A percentile compares a stretch with the other conserved stretches of the same genome.
Evolutionary conservation across 1,284 basidiomycete genomes (phyloP).

Genomic region (Boletus semigastroideus): DNA sequence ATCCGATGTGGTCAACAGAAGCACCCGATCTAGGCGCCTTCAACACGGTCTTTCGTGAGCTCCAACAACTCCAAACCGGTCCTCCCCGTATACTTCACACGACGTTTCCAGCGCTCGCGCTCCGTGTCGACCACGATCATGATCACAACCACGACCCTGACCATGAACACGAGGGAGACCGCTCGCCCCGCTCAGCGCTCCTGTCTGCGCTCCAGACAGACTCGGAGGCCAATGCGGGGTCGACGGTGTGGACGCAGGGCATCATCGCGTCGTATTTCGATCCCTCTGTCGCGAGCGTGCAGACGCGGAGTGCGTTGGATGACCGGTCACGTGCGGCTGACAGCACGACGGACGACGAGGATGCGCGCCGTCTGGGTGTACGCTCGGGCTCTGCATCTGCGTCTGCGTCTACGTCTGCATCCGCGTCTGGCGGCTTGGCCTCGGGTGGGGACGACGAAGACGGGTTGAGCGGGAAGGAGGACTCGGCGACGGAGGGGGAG

Average conservation of each 20-base stretch:
- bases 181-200: conserved; percentile 27
- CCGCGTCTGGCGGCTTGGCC: no score
- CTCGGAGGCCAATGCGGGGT: conserved; percentile 45
- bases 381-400: no score
- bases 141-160: conserved; percentile 7
- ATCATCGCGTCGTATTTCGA: conserved; percentile 53
- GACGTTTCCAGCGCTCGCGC: conserved; percentile 3
- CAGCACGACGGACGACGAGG: conserved; percentile 18
- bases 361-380: neutral
- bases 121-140: conserved; percentile 18
- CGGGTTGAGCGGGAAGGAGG: conserved; percentile 11
- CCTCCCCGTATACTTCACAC: conserved; percentile 32
- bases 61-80: conserved; percentile 53
- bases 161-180: conserved; percentile 27
- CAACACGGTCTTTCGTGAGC: conserved; percentile 65
- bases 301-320: conserved; percentile 32
- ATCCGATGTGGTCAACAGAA: conserved; percentile 37
- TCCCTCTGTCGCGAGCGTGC: conserved; percentile 26
- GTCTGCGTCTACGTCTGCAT: no score
- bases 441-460: conserved; percentile 1
- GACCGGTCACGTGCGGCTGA: conserved; percentile 25
- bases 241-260: conserved; percentile 67
- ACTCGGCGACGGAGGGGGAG: conserved; percentile 36
- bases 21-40: conserved; percentile 77
- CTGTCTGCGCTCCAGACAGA: conserved; percentile 32